These are phyloP conservation scores for Ogataea corticis DNA, from an alignment of 805 yeast species.

Conservation along the genomic window DNA sequence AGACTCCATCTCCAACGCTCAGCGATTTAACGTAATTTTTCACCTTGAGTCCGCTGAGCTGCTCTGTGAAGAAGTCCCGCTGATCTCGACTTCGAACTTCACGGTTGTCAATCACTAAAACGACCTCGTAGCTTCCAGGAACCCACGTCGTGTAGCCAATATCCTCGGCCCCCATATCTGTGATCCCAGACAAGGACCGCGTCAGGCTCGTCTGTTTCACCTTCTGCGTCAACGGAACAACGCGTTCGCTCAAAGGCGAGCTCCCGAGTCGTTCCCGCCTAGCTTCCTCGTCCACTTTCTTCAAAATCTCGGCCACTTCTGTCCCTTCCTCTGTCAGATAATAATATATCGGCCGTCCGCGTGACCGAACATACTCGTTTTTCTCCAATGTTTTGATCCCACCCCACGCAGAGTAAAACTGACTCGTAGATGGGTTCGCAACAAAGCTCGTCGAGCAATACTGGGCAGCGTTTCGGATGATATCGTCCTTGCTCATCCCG, in stretches of 20 bases:
- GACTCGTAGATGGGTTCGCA: conserved; percentile 58
- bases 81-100: conserved; percentile 72
- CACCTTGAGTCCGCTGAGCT: conserved; percentile 51
- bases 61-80: conserved; percentile 65
- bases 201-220: conserved; percentile 3
- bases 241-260: conserved; percentile 17
- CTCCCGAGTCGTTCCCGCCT: conserved; percentile 9
- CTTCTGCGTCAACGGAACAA: background rate
- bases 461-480: conserved; percentile 52
- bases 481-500: conserved; percentile 67
- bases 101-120: conserved; percentile 73
- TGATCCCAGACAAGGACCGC: background rate
- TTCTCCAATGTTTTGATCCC: conserved; percentile 62
- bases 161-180: conserved; percentile 9
- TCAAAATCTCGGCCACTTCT: conserved; percentile 58
- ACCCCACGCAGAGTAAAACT: conserved; percentile 75
- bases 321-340: conserved; percentile 70
- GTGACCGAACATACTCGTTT: conserved; percentile 55
- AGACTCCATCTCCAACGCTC: conserved; percentile 82
- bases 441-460: conserved; percentile 60
- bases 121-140: conserved; percentile 55
- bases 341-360: conserved; percentile 62
- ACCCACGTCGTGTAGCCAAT: conserved; percentile 59
- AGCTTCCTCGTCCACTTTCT: conserved; percentile 41
- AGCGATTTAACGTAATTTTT: conserved; percentile 55